phyloP scores from a whole-genome alignment of 2,329 filamentous ascomycete genomes.

The Penicillium sp. region DNA sequence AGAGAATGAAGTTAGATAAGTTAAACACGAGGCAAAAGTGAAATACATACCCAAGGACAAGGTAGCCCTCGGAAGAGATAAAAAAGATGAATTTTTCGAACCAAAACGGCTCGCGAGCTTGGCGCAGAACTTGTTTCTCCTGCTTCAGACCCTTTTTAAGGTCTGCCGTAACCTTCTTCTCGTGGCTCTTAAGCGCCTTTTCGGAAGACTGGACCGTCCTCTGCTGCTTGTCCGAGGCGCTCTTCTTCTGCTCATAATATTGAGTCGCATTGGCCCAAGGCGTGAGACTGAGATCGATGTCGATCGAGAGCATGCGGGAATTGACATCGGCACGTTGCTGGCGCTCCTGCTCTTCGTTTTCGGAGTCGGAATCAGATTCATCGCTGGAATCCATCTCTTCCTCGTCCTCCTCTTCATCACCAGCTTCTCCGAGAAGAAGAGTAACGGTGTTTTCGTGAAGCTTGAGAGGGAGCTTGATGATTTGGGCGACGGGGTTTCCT shows the following conservation, averaged over 20 bases:
- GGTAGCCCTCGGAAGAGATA: constrained; percentile 89
- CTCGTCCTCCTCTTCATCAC: constrained; percentile 61
- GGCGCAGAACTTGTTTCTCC: constrained; percentile 82
- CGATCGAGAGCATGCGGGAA: constrained; percentile 62
- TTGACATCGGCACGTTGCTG: constrained; percentile 22
- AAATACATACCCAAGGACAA: constrained; percentile 66
- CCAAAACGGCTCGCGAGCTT: constrained; percentile 82
- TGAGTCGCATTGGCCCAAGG: constrained; percentile 87
- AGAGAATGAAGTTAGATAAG: background rate
- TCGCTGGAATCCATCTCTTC: constrained; percentile 64
- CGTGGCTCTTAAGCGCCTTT: constrained; percentile 82
- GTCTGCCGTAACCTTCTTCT: constrained; percentile 82
- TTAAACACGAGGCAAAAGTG: background rate
- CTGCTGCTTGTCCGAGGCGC: constrained; percentile 79
- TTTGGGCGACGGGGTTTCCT: constrained; percentile 78
- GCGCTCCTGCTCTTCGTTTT: constrained; percentile 29
- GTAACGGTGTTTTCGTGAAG: constrained; percentile 88
- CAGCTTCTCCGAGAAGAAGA: constrained; percentile 70
- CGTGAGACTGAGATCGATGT: constrained; percentile 78
- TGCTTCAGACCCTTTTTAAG: constrained; percentile 85
- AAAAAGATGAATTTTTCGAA: constrained; percentile 98
- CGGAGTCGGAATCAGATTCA: constrained; percentile 54
- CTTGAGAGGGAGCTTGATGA: constrained; percentile 84
- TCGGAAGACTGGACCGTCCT: constrained; percentile 80
- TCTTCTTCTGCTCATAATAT: constrained; percentile 87